These are phyloP conservation scores for Pleurotus platypus DNA, from an alignment of 768 basidiomycete species.

Conservation along the genomic window DNA sequence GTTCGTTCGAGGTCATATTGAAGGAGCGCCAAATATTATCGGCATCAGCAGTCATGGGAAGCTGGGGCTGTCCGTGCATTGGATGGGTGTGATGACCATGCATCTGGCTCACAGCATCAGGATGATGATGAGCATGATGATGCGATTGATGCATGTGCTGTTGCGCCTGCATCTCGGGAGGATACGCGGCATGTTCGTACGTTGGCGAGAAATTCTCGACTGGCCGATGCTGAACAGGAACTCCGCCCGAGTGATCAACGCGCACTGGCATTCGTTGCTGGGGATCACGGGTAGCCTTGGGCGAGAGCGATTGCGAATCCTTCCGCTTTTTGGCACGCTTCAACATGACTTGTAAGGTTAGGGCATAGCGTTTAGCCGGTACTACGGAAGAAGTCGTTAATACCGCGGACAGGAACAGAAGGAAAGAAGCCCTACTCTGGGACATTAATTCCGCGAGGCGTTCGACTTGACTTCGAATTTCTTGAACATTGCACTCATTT, in stretches of 20 bases:
- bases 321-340: constrained; percentile 70
- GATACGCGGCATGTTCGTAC: constrained; percentile 42
- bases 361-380: constrained; percentile 89
- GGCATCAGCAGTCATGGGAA: constrained; percentile 32
- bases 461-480: constrained; percentile 77
- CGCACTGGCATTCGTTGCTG: constrained; percentile 43
- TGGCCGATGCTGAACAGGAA: constrained; percentile 30
- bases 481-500: constrained; percentile 71
- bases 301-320: constrained; percentile 56
- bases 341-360: constrained; percentile 87
- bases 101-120: constrained; percentile 19
- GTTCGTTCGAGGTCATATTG: constrained; percentile 67
- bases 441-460: constrained; percentile 72
- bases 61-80: constrained; percentile 23
- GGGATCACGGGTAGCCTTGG: constrained; percentile 49
- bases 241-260: constrained; percentile 37
- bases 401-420: not conserved
- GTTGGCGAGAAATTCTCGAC: constrained; percentile 54
- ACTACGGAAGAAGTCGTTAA: constrained; percentile 41
- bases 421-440: constrained; percentile 51
- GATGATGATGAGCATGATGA: constrained; percentile 1
- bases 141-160: constrained; percentile 9
- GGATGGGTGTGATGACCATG: constrained; percentile 17
- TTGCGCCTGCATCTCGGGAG: constrained; percentile 17
- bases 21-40: constrained; percentile 78